Base-by-base conservation (phyloP, 2,329 filamentous ascomycete species). In the Colletotrichum shisoi region DNA sequence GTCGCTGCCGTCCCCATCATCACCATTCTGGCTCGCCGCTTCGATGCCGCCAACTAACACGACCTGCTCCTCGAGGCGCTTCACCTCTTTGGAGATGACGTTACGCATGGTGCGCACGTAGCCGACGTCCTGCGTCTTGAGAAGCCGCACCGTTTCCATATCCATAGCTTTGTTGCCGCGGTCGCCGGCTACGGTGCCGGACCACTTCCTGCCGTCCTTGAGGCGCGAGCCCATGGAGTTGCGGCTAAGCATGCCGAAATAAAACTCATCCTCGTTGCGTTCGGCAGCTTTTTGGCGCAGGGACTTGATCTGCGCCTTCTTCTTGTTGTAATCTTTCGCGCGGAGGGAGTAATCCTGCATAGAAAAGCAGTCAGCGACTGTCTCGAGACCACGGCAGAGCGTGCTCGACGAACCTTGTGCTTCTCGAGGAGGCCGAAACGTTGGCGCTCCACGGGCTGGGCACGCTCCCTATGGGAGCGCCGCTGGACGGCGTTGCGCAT, bases 341-440 rank as follows among this genome's bases (percentile, higher is more conserved):
- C 89, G 87, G 58, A 88, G 84, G 53, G 84, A 83, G 77, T 90
- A 90, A 76, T 90, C 88, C 84, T 85, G 68, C 46, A 19, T 39
- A 13, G 17, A 21, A 17, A 17, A 19, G 52, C 13, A 13, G 37
- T 70, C 37, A 70, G 53, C 27, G 27, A 54, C 11, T 3, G 12
- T 13, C 45, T 11, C 5, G 24, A 37, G 19, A 9, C 3, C 24
- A 34, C n/a, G 37, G 37, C 13, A 15, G 54, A 11, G 44, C 24
- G 3, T 52, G 52, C 37, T 31, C n/a, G 45, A 70, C 75, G 48
- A 75, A 90, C 89, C 82, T 97, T 97, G 85, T 95, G 91, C 82
- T 99, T 98, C 79, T 98, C 95, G 69, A 98, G 89, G 24, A 98
- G 86, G 71, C 95, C 95, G 80, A 93, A 93, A 82, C 92, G 92